These are phyloP conservation scores for Moesziomyces parantarcticus DNA, from an alignment of 1,284 basidiomycete species.

Conservation along the genomic window DNA sequence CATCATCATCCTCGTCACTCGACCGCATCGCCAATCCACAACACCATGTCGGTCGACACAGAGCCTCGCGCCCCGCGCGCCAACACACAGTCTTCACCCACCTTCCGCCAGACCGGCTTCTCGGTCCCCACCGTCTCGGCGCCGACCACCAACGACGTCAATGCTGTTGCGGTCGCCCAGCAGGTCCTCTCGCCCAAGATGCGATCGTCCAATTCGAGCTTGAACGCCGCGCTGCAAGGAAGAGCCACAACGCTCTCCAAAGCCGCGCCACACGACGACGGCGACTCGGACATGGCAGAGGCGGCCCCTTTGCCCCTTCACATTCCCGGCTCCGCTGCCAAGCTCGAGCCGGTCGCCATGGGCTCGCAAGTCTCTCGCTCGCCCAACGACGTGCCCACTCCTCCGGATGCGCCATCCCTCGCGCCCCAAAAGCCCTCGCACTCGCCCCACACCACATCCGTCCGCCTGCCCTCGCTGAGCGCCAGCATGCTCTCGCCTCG, in stretches of 20 bases:
- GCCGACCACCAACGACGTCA: conserved; percentile 37
- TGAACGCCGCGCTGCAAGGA: conserved; percentile 36
- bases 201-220: conserved; percentile 41
- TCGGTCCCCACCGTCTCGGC: conserved; percentile 44
- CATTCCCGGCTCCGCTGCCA: conserved; percentile 40
- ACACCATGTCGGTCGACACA: conserved; percentile 47
- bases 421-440: conserved; percentile 29
- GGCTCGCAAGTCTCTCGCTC: conserved; percentile 50
- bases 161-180: conserved; percentile 27
- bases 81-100: conserved; percentile 47
- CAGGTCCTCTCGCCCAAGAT: conserved; percentile 32
- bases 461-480: conserved; percentile 43
- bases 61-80: conserved; percentile 37
- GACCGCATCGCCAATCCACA: not conserved
- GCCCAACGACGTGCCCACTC: conserved; percentile 59
- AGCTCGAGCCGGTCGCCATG: conserved; percentile 24
- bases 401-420: conserved; percentile 55
- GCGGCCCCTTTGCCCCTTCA: conserved; percentile 43
- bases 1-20: not conserved
- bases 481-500: conserved; percentile 46
- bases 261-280: conserved; percentile 26
- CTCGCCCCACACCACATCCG: conserved; percentile 23
- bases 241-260: conserved; percentile 6
- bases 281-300: conserved; percentile 54
- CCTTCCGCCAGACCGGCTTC: conserved; percentile 53